Conservation (phyloP, 176 grass and related monocot species). For the Poa pratensis region DNA sequence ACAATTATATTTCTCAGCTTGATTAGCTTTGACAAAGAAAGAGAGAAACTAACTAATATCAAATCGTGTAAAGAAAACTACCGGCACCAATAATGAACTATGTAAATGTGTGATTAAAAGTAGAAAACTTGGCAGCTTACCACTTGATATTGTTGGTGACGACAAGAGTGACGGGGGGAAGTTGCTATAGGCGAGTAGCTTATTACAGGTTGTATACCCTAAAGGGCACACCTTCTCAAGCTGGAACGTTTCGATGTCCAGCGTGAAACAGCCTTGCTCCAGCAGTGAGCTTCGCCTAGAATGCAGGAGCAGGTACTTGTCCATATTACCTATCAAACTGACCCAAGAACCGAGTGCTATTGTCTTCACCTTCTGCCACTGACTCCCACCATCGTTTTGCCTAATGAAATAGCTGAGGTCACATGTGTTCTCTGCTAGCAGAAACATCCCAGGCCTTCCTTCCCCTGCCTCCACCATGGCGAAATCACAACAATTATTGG, state of each 20-base stretch:
- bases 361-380: too few species aligned
- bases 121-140: neutral
- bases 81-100: neutral
- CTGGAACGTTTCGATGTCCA: neutral
- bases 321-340: too few species aligned
- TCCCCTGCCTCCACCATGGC: neutral
- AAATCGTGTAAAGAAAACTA: neutral
- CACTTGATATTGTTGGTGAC: neutral
- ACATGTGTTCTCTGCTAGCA: neutral
- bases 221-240: neutral
- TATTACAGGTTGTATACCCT: neutral
- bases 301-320: neutral
- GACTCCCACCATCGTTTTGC: too few species aligned
- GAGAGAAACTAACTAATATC: neutral
- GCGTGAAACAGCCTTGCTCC: neutral
- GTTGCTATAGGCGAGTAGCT: too few species aligned
- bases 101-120: too few species aligned
- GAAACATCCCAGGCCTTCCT: neutral
- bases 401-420: too few species aligned
- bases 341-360: too few species aligned
- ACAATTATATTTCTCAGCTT: neutral
- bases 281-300: fast-evolving
- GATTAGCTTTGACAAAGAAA: neutral
- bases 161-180: neutral
- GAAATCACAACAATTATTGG: neutral